Evolutionary conservation across 1,284 basidiomycete genomes (phyloP).

Genomic region (Trichosporon inkin): DNA sequence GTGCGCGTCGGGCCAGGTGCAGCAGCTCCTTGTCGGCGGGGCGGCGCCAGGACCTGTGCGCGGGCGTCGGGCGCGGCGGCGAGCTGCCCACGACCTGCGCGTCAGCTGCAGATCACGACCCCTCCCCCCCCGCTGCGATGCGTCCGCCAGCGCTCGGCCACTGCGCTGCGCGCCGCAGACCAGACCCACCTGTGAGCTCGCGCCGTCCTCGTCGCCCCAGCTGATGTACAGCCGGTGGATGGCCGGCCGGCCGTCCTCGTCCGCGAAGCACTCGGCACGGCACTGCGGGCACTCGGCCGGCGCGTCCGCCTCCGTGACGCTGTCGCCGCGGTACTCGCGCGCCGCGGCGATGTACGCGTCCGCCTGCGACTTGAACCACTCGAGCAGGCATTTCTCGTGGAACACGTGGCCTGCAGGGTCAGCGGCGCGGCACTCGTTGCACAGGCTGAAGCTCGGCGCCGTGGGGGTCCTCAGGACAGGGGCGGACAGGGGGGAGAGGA

Average conservation of each 20-base stretch:
- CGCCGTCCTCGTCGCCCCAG: slow-evolving; percentile 22
- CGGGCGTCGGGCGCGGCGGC: not conserved
- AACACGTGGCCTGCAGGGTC: slow-evolving; percentile 41
- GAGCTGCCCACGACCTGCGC: not conserved
- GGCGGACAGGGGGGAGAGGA: no score
- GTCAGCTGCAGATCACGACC: no score
- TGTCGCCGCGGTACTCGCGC: slow-evolving; percentile 24
- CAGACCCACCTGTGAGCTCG: not conserved
- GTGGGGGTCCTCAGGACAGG: no score
- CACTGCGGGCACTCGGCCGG: slow-evolving; percentile 41
- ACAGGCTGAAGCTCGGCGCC: not conserved
- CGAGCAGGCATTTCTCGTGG: slow-evolving; percentile 37
- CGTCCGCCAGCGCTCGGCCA: no score
- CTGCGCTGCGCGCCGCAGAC: not conserved
- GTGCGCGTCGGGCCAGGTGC: slow-evolving; percentile 34
- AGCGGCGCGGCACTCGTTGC: not conserved
- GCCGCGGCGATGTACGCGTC: slow-evolving; percentile 24
- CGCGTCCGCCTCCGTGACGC: slow-evolving; percentile 27
- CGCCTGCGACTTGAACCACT: slow-evolving; percentile 38
- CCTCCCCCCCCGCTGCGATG: no score
- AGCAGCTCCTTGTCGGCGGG: slow-evolving; percentile 29
- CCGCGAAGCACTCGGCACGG: slow-evolving; percentile 36
- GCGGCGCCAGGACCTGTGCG: not conserved
- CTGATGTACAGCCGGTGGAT: slow-evolving; percentile 41
- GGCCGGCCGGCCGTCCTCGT: slow-evolving; percentile 34